A percentile compares a stretch with the other conserved stretches of the same genome.
phyloP scores from a whole-genome alignment of 1,139 yeast genomes.

The Yarrowia galli region DNA sequence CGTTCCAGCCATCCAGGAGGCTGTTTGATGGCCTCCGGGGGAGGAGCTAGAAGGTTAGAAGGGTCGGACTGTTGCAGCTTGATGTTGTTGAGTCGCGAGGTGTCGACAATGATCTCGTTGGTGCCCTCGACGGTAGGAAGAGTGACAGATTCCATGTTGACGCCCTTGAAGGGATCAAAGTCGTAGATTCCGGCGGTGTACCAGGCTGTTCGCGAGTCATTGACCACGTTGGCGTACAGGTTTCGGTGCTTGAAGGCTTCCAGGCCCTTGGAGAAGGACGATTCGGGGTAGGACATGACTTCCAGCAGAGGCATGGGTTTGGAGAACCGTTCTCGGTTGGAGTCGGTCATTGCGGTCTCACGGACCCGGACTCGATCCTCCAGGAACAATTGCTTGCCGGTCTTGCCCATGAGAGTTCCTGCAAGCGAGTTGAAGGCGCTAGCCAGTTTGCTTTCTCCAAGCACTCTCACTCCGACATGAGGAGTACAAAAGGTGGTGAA shows the following conservation, averaged over 20 bases:
- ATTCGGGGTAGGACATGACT: constrained; percentile 68
- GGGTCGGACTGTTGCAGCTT: constrained; percentile 12
- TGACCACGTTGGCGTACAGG: constrained; percentile 76
- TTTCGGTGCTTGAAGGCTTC: constrained; percentile 59
- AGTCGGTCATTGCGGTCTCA: constrained; percentile 39
- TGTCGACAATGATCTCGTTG: constrained; percentile 63
- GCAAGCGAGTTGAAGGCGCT: constrained; percentile 64
- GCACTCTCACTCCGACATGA: constrained; percentile 78
- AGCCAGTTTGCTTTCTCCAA: constrained; percentile 59
- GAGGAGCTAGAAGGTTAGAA: constrained; percentile 5
- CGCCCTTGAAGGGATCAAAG: constrained; percentile 63
- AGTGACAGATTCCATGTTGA: constrained; percentile 50
- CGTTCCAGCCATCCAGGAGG: constrained; percentile 31
- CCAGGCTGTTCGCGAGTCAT: constrained; percentile 82
- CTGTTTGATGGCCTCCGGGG: constrained; percentile 28
- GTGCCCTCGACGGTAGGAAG: constrained; percentile 60
- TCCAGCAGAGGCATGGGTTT: constrained; percentile 60
- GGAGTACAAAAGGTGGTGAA: constrained; percentile 85
- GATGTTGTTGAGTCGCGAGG: constrained; percentile 40
- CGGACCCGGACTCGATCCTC: constrained; percentile 54
- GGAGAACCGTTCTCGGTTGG: constrained; percentile 20
- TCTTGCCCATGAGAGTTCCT: constrained; percentile 69
- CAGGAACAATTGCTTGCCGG: constrained; percentile 77
- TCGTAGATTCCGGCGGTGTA: constrained; percentile 77
- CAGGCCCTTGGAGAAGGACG: constrained; percentile 67